Evolutionary conservation across 225 moss, liverwort and hornwort species (phyloP), one percentile per base, ranked within the genome.

Genomic region (Physcomitrium patens): DNA sequence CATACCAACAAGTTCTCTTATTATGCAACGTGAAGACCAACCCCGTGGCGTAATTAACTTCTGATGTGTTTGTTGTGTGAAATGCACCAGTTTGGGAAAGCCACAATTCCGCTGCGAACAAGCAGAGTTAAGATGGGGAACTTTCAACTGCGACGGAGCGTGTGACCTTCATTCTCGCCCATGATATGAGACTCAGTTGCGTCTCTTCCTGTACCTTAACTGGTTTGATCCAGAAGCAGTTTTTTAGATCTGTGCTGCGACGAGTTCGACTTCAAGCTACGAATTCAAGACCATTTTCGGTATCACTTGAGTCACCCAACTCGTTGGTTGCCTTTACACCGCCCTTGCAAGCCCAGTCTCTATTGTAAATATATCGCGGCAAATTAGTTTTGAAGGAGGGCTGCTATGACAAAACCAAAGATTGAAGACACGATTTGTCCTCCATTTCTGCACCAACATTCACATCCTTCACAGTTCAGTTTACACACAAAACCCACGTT

Each of bases 71-170:
- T 61, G 65, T 44, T 74, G 50, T 47, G 28, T 69, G 10, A 50
- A 67, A 3, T 80, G 27, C 27, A 66, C 23, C 76, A 85, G 79
- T 24, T 74, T 79, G 72, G 84, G 82, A 24, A 85, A 85, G 80
- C 79, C 79, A 57, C 71, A 78, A 48, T 87, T 58, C 52, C 79
- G 74, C 14, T 82, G 77, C 47, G 76, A 77, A 13, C 68, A 53
- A 67, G 76, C 74, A 58, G 63, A 73, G 57, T 26, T 78, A 22
- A 72, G 67, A 28, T 86, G 80, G 77, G 82, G 78, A 70, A 61
- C 57, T 27, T 77, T 79, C 75, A 65, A 72, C 65, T 85, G 85
- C 64, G 68, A 81, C n/a, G 85, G 81, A 31, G 81, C 78, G 2
- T 85, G 85, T 44, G 53, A 60, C 58, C 16, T 78, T 31, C 78